Evolutionary conservation across 2,329 filamentous ascomycete genomes (phyloP).

Genomic region (Cercospora canescens): DNA sequence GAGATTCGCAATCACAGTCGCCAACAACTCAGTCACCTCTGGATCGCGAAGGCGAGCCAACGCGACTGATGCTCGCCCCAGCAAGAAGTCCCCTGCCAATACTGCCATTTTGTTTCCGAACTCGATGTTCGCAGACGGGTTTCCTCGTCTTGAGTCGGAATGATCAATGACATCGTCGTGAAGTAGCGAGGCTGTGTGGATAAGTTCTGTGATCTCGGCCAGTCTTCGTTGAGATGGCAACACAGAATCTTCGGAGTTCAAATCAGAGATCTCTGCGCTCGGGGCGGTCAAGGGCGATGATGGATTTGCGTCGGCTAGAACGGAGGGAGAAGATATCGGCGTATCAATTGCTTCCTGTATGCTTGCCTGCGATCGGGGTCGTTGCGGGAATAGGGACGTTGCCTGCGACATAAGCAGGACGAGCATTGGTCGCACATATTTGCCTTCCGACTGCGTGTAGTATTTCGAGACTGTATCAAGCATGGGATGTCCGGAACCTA

Average conservation of each 20-base stretch:
- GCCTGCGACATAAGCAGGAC: constrained; percentile 96
- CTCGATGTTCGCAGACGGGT: constrained; percentile 85
- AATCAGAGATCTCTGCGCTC: constrained; percentile 47
- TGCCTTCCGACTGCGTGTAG: constrained; percentile 94
- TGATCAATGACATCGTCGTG: constrained; percentile 99
- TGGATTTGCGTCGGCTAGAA: constrained; percentile 83
- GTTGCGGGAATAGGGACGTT: constrained; percentile 75
- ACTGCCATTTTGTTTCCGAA: constrained; percentile 99
- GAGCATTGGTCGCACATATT: constrained; percentile 91
- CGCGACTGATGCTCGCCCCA: constrained; percentile 90
- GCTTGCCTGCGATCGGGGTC: constrained; percentile 42
- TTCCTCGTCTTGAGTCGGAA: constrained; percentile 78
- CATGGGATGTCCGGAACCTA: constrained; percentile 91
- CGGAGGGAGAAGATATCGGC: constrained; percentile 59
- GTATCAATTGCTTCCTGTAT: constrained; percentile 53
- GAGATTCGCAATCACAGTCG: constrained; percentile 94
- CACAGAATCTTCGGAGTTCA: constrained; percentile 62
- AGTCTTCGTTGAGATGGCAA: constrained; percentile 89
- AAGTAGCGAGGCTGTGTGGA: constrained; percentile 92
- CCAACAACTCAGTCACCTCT: constrained; percentile 90
- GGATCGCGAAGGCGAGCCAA: constrained; percentile 86
- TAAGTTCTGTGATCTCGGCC: constrained; percentile 95
- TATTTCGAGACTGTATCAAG: constrained; percentile 96
- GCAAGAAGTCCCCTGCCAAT: constrained; percentile 91
- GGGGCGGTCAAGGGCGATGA: constrained; percentile 56